Percentiles rank a stretch among this genome's conserved stretches.
Conservation (phyloP, 345 rosid species). For the Excoecaria agallocha region DNA sequence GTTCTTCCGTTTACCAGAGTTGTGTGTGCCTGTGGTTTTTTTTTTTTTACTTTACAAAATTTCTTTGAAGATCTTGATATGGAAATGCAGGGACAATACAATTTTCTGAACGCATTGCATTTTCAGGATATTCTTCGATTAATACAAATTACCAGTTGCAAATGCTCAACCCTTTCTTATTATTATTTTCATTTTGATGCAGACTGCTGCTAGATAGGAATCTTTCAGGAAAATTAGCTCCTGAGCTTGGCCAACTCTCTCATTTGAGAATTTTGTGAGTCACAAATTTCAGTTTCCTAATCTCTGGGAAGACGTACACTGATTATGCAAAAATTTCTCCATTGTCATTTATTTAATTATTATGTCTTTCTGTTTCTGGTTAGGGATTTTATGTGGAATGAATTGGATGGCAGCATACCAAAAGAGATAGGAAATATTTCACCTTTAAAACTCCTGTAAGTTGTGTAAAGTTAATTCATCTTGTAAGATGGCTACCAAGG, state of each 20-base stretch:
- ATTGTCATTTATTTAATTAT: slow-evolving; percentile 17
- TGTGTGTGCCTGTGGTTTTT: too few species aligned
- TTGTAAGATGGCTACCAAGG: background rate
- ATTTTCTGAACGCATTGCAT: background rate
- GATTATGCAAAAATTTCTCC: background rate
- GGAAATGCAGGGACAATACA: background rate
- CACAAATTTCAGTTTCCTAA: background rate
- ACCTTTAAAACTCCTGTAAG: slow-evolving; percentile 77
- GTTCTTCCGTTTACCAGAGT: slow-evolving; percentile 19
- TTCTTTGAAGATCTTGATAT: background rate
- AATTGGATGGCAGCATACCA: slow-evolving; percentile 69
- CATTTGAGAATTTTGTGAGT: slow-evolving; percentile 70
- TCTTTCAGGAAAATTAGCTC: slow-evolving; percentile 76
- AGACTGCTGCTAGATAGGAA: slow-evolving; percentile 72
- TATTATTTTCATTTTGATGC: slow-evolving; percentile 28
- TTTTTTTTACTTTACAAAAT: background rate
- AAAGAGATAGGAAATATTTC: slow-evolving; percentile 81
- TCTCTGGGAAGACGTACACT: background rate
- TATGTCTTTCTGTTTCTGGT: slow-evolving; percentile 18
- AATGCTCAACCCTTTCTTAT: background rate
- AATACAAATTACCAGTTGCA: background rate
- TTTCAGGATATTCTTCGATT: background rate
- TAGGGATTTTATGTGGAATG: slow-evolving; percentile 97
- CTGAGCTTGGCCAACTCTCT: slow-evolving; percentile 63
- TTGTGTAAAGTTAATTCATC: slow-evolving; percentile 11